Evolutionary conservation across 23 red algal genomes (phyloP), one percentile per base, ranked within the genome.

Genomic region (Chondrus crispus): DNA sequence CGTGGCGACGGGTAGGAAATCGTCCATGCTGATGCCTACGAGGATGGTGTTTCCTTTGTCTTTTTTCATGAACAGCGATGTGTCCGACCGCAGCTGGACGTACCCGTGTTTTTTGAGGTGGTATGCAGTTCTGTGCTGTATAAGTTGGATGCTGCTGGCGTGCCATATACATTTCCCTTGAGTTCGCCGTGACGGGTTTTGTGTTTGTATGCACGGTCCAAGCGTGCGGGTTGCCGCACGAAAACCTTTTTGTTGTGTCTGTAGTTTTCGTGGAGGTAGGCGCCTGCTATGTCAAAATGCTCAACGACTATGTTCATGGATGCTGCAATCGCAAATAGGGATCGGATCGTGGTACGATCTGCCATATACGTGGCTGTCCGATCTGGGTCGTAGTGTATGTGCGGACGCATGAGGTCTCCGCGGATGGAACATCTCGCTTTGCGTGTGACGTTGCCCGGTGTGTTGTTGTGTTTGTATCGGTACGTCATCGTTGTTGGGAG

Each of bases 261-360:
- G 50, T 38, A 88, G 14, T n/a, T 4, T 68, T 80, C 87, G 32
- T 91, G 8, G 8, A 69, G 58, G 24, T 66, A 91, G 41, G 73
- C 72, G 4, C 45, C 46, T 39, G 26, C 64, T 19, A 80, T 74
- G 35, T 91, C 87, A 35, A 91, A 68, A 50, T 86, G 82, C 36
- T 39, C 54, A 48, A 44, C 22, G 37, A 32, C 4, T 4, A 69
- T 41, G 26, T 41, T 41, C 29, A 70, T 13, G 19, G n/a, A 8
- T 20, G 82, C 82, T 37, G 54, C 33, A 30, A 86, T 28, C 18
- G 35, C 58, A 42, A 86, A 28, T 2, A 91, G 16, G 6, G 70
- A 20, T 22, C 72, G 3, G 3, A 91, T 35, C 16, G 72, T 71
- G 29, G 40, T 53, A 40, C 70, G 62, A 32, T 64, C 14, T 32